Conservation (phyloP, 441 rosid species). For the Eutrema salsugineum region DNA sequence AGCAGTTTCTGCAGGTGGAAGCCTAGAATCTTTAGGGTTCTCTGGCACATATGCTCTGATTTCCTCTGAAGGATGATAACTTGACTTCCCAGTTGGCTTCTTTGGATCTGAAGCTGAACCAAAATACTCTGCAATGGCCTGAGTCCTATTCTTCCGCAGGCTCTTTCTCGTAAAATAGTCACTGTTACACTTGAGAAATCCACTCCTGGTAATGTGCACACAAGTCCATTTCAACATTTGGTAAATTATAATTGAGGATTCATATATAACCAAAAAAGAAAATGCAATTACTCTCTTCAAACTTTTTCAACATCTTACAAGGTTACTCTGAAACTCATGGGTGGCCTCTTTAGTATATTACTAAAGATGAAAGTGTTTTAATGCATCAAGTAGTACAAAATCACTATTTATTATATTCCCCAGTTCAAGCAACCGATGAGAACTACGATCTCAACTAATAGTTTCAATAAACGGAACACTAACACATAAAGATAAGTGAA, state of each 20-base stretch:
- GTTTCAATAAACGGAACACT: background rate
- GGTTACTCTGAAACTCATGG: background rate
- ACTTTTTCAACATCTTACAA: background rate
- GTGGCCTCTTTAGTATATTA: background rate
- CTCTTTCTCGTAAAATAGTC: slow-evolving; percentile 29
- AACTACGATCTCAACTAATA: background rate
- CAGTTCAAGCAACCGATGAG: background rate
- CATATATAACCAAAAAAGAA: background rate
- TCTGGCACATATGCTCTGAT: slow-evolving; percentile 41
- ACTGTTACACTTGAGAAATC: slow-evolving; percentile 32
- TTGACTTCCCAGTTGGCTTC: slow-evolving; percentile 39
- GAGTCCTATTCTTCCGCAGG: slow-evolving; percentile 43
- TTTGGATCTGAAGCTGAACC: slow-evolving; percentile 57
- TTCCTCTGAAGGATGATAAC: slow-evolving; percentile 85
- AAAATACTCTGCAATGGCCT: slow-evolving; percentile 57
- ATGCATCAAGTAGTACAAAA: background rate
- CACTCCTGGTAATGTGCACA: slow-evolving; percentile 35
- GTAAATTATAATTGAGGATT: background rate
- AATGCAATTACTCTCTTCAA: background rate
- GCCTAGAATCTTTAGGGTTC: slow-evolving; percentile 44
- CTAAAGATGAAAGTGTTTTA: background rate
- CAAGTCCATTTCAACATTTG: background rate
- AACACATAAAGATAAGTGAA: background rate
- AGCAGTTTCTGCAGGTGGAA: slow-evolving; percentile 61
- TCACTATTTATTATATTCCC: background rate